phyloP scores from a whole-genome alignment of 1,284 basidiomycete genomes.

The Ustilago xerochloae region DNA sequence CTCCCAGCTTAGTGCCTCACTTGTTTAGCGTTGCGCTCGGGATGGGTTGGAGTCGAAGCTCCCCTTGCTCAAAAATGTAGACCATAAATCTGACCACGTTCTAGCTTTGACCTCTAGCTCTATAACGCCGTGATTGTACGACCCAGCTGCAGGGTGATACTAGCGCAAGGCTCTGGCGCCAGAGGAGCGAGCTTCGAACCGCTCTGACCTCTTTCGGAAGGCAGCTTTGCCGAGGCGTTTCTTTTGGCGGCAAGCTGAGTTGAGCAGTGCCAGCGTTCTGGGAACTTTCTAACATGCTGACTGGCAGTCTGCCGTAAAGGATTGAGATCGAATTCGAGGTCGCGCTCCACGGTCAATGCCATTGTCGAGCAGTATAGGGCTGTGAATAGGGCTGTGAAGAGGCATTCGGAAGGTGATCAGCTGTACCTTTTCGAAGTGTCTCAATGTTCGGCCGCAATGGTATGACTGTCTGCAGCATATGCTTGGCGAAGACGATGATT shows the following conservation, averaged over 20 bases:
- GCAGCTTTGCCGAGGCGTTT: not conserved
- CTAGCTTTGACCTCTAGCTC: not conserved
- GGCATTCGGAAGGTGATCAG: too few species aligned
- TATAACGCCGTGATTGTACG: not conserved
- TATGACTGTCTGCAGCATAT: too few species aligned
- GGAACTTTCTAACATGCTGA: not conserved
- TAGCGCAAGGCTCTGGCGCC: not conserved
- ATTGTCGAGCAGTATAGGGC: too few species aligned
- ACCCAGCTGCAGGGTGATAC: constrained; percentile 3
- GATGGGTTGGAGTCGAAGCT: not conserved
- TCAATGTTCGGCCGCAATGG: too few species aligned
- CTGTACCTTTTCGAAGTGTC: too few species aligned
- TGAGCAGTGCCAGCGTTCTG: not conserved
- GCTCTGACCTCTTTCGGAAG: not conserved
- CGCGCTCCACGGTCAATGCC: too few species aligned
- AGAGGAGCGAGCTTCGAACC: constrained; percentile 4
- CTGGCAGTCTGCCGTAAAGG: too few species aligned
- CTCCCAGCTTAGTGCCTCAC: too few species aligned
- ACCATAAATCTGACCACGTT: not conserved
- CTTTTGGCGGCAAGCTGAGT: not conserved
- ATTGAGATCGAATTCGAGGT: too few species aligned
- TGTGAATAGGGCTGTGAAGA: too few species aligned
- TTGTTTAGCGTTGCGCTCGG: not conserved
- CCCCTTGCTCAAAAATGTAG: constrained; percentile 20
- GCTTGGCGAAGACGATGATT: too few species aligned